Evolutionary conservation across 2,329 filamentous ascomycete genomes (phyloP).

Genomic region (Aspergillus melleus): DNA sequence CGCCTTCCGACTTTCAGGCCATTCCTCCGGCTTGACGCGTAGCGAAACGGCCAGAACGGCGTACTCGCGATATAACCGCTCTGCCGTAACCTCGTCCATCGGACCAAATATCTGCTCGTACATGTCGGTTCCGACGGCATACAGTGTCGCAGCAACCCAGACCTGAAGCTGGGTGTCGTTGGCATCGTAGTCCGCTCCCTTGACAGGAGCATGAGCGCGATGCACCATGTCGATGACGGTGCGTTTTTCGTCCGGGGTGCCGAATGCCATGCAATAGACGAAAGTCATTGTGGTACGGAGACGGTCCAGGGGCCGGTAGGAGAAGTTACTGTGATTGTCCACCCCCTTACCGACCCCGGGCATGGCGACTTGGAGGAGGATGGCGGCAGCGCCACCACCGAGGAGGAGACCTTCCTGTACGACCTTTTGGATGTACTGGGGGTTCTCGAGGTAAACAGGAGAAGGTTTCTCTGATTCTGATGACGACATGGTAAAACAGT

Average conservation of each 20-base stretch:
- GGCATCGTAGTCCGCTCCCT: constrained; percentile 36
- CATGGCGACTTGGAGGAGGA: constrained; percentile 44
- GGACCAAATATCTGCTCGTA: constrained; percentile 39
- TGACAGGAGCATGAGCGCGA: constrained; percentile 33
- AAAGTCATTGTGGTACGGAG: constrained; percentile 43
- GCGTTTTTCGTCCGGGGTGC: constrained; percentile 33
- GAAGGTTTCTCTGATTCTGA: background rate
- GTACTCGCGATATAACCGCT: constrained; percentile 30
- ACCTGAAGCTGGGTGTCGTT: constrained; percentile 41
- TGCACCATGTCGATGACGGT: constrained; percentile 41
- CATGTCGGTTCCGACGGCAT: constrained; percentile 36
- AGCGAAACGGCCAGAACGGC: constrained; percentile 28
- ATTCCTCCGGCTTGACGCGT: constrained; percentile 36
- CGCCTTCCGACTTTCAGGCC: constrained; percentile 34
- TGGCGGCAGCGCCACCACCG: constrained; percentile 38
- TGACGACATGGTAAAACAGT: background rate
- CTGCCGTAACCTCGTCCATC: constrained; percentile 26
- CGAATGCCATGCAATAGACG: constrained; percentile 42
- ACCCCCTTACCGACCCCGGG: constrained; percentile 41
- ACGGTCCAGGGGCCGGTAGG: constrained; percentile 36
- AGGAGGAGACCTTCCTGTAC: constrained; percentile 38
- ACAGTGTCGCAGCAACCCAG: constrained; percentile 45
- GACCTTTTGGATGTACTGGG: constrained; percentile 27
- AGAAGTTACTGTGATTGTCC: constrained; percentile 42
- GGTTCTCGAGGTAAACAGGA: background rate